Percentiles rank a stretch among this genome's conserved stretches.
phyloP scores from a whole-genome alignment of 148 eudicot species.

The Vaccinium darrowii region DNA sequence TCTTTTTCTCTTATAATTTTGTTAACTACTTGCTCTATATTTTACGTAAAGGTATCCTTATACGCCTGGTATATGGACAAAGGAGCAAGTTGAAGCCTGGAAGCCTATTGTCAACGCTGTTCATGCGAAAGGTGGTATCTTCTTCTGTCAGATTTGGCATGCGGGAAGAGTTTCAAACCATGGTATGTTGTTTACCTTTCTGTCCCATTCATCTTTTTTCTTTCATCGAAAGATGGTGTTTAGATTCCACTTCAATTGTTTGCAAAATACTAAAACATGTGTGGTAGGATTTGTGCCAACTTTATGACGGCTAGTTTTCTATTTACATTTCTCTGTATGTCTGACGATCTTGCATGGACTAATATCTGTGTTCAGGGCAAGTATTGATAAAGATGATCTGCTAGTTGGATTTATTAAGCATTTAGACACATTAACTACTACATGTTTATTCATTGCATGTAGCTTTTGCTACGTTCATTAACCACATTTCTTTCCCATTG shows the following conservation, averaged over 20 bases:
- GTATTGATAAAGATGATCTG: no score
- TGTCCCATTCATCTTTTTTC: not conserved
- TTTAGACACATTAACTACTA: no score
- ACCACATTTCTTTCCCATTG: not conserved
- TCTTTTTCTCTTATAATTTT: not conserved
- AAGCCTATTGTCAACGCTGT: slow-evolving; percentile 48
- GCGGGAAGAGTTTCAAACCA: slow-evolving; percentile 21
- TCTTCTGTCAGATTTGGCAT: slow-evolving; percentile 5
- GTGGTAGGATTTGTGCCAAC: not conserved
- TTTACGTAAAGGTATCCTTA: slow-evolving; percentile 27
- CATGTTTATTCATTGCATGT: no score
- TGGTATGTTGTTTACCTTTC: slow-evolving; percentile 17
- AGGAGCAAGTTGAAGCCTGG: slow-evolving; percentile 37
- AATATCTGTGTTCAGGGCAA: no score
- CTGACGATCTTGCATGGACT: not conserved
- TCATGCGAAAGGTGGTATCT: slow-evolving; percentile 37
- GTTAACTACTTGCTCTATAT: not conserved
- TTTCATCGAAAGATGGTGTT: not conserved
- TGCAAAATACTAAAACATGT: not conserved
- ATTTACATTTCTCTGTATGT: not conserved
- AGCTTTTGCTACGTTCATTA: not conserved
- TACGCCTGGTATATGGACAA: slow-evolving; percentile 41
- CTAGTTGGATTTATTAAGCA: no score
- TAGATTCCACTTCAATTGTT: not conserved
- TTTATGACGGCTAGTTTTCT: not conserved